Percentiles rank a stretch among this genome's conserved stretches.
phyloP scores from a whole-genome alignment of 495 filamentous ascomycete genomes.

The Gamarada debralockiae region DNA sequence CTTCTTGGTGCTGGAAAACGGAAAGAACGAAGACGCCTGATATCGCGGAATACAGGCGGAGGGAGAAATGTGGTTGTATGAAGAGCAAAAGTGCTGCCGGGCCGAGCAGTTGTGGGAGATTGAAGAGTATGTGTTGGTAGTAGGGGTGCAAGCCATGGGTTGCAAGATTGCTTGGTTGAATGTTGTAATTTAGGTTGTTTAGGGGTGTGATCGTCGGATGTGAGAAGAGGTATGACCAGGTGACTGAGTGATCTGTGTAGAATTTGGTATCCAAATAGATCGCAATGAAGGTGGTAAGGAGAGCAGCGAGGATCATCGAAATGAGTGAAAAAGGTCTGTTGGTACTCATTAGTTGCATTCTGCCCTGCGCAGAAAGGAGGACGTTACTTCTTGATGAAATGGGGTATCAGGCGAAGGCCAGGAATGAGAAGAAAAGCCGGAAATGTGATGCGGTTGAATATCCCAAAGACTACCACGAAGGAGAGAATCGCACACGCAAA shows the following conservation, averaged over 20 bases:
- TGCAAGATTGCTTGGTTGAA: constrained; percentile 70
- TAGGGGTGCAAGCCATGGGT: constrained; percentile 87
- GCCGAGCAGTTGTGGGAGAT: constrained; percentile 87
- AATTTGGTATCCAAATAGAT: constrained; percentile 80
- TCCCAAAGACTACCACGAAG: constrained; percentile 74
- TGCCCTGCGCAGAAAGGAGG: neutral
- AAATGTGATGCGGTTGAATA: constrained; percentile 96
- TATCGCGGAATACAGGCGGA: constrained; percentile 72
- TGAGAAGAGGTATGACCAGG: constrained; percentile 49
- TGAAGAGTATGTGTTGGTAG: constrained; percentile 84
- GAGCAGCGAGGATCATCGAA: constrained; percentile 53
- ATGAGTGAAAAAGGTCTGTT: constrained; percentile 65
- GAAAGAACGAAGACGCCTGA: constrained; percentile 78
- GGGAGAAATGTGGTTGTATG: constrained; percentile 46
- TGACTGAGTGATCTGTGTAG: constrained; percentile 57
- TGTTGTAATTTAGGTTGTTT: constrained; percentile 91
- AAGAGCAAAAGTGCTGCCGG: constrained; percentile 73
- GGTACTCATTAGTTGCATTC: neutral
- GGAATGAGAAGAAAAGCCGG: constrained; percentile 86
- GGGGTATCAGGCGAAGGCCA: constrained; percentile 72
- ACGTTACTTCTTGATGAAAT: constrained; percentile 73
- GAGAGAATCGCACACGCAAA: constrained; percentile 73
- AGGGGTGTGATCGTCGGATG: constrained; percentile 79
- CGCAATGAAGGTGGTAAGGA: constrained; percentile 63
- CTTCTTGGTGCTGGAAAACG: constrained; percentile 88